Base-by-base conservation (phyloP, 441 rosid species). In the Corymbia calophylla region DNA sequence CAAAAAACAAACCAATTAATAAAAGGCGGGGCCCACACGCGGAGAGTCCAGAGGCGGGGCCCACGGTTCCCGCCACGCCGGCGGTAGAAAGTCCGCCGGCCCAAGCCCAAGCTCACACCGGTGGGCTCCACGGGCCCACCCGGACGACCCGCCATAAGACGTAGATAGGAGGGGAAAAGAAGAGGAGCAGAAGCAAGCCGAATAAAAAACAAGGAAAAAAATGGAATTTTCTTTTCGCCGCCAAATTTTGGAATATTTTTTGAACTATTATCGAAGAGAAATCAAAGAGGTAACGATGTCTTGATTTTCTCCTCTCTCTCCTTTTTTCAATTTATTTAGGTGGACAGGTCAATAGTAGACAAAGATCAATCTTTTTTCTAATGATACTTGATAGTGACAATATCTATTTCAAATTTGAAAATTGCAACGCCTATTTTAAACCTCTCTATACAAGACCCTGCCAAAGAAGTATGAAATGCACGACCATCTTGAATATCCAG, bases 61-160 rank as follows among this genome's bases (percentile, higher is more conserved):
- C 94, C 87, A 89, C 51, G 1, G 12, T 23, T 39, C 29, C 8
- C 89, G 84, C 89, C 86, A 55, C 82, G 94, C 93, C 91, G 90
- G 95, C 94, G 53, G 19, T 88, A 87, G 56, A 15, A 29, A 48
- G 91, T 88, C 56, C 88, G 86, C 92, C 95, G 92, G 94, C 94
- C 93, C 92, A 91, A 66, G 89, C 89, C 48, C 87, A 81, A 58
- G 48, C 55, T 70, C 39, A 15, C 66, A 15, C 88, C 87, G 7
- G 91, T 94, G 93, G 96, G 94, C 87, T 91, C 93, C 92, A 87
- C 53, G 19, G 88, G 88, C 92, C 92, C 87, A 53, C 73, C 54
- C 35, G 44, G 90, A 39, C 80, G 77, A 9, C 44, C n/a, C 29
- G 48, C 56, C 82, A 9, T n/a, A n/a, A n/a, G n/a, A n/a, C n/a